Evolutionary conservation across 352 stramenopile genomes (phyloP).

Genomic region (Globisporangium nunn): DNA sequence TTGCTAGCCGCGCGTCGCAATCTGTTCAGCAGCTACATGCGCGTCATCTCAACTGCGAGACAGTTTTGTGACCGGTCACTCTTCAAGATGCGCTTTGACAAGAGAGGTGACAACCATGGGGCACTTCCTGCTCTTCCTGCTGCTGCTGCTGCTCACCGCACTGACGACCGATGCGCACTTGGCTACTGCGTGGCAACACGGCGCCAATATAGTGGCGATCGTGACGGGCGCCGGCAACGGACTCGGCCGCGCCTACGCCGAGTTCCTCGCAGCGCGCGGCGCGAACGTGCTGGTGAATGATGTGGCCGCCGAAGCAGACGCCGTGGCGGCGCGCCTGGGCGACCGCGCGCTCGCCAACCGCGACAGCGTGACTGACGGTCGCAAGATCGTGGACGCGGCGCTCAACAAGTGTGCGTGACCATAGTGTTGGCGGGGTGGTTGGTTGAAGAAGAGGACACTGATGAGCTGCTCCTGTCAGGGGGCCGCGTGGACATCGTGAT

Average conservation of each 20-base stretch:
- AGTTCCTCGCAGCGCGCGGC: slow-evolving; percentile 63
- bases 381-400: slow-evolving; percentile 77
- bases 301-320: too few relatives aligned
- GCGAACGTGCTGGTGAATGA: slow-evolving; percentile 68
- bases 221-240: slow-evolving; percentile 70
- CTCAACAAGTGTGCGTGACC: slow-evolving; percentile 62
- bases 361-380: slow-evolving; percentile 48
- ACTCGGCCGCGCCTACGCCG: slow-evolving; percentile 68
- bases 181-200: too few relatives aligned
- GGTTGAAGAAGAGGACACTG: too few relatives aligned
- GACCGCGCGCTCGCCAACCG: too few relatives aligned
- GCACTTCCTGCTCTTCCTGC: too few relatives aligned
- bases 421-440: too few relatives aligned
- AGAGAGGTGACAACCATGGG: slow-evolving; percentile 31
- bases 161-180: too few relatives aligned
- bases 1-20: not conserved
- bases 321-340: too few relatives aligned
- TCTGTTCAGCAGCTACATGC: not conserved
- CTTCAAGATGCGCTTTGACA: slow-evolving; percentile 42
- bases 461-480: too few relatives aligned
- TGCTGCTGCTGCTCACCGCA: too few relatives aligned
- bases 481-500: slow-evolving; percentile 63
- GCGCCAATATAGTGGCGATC: slow-evolving; percentile 36
- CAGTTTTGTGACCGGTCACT: not conserved
- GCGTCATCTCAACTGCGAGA: not conserved